Conservation (phyloP, 2,329 filamentous ascomycete species). For the Neofusicoccum sp. region DNA sequence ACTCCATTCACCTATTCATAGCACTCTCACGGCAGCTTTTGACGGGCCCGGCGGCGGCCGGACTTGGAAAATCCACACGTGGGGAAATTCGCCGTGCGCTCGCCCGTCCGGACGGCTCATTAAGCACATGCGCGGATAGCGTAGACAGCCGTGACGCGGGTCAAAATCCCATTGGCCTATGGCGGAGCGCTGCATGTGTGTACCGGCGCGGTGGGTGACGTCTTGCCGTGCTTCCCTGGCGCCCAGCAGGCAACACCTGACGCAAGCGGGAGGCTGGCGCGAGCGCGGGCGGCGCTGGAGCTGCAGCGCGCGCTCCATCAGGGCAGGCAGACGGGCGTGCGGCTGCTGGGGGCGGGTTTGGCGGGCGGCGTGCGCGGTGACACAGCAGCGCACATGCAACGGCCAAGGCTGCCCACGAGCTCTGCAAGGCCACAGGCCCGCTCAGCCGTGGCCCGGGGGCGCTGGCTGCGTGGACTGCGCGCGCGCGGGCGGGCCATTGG, state of each 20-base stretch:
- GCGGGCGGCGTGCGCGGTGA: constrained; percentile 1
- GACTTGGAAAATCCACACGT: not conserved
- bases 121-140: constrained; percentile 7
- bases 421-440: not conserved
- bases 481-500: constrained; percentile 8
- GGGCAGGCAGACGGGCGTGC: not conserved
- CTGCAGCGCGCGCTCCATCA: too few species aligned
- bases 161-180: constrained; percentile 1
- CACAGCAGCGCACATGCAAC: not conserved
- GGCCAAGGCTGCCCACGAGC: not conserved
- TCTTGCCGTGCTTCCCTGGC: not conserved
- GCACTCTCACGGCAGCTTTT: not conserved
- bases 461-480: not conserved
- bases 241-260: not conserved
- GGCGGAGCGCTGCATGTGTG: not conserved
- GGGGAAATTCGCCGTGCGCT: constrained; percentile 3
- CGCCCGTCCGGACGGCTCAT: constrained; percentile 6
- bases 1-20: constrained; percentile 4
- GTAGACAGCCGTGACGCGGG: not conserved
- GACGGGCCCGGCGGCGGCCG: constrained; percentile 1
- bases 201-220: not conserved
- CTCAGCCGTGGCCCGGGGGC: not conserved
- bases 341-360: constrained; percentile 4
- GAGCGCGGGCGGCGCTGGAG: too few species aligned
- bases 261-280: not conserved